Evolutionary conservation across 1,139 yeast species (phyloP).

Genomic region (Yarrowia galli): DNA sequence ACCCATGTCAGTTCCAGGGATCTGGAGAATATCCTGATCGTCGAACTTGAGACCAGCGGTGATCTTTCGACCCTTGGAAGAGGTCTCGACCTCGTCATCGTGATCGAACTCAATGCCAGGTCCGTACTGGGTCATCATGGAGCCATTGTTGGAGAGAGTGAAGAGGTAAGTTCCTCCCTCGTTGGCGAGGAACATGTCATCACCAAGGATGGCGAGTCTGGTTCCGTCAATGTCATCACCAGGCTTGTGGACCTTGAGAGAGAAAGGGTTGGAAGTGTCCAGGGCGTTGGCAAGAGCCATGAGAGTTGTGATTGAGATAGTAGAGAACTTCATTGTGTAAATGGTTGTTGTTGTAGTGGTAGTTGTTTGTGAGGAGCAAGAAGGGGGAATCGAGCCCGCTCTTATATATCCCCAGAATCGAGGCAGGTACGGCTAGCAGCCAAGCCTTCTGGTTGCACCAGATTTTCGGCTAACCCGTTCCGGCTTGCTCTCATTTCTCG

Average conservation of each 20-base stretch:
- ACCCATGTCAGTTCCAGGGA: slow-evolving; percentile 21
- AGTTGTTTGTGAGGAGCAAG: neutral
- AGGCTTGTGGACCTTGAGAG: slow-evolving; percentile 25
- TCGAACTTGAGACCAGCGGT: slow-evolving; percentile 8
- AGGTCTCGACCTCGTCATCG: slow-evolving; percentile 29
- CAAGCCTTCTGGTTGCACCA: slow-evolving; percentile 11
- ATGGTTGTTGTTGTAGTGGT: neutral
- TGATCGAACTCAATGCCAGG: slow-evolving; percentile 24
- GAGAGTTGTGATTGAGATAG: slow-evolving; percentile 12
- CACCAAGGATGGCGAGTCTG: slow-evolving; percentile 15
- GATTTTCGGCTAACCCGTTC: slow-evolving; percentile 5
- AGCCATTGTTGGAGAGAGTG: slow-evolving; percentile 29
- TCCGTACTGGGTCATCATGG: slow-evolving; percentile 19
- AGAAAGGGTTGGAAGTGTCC: slow-evolving; percentile 20
- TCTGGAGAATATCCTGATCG: slow-evolving; percentile 9
- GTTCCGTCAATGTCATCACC: slow-evolving; percentile 22
- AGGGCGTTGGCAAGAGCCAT: slow-evolving; percentile 31
- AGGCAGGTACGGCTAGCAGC: neutral
- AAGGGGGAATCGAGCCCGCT: neutral
- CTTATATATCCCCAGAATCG: slow-evolving; percentile 5
- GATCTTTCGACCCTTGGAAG: slow-evolving; percentile 17
- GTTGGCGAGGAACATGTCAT: slow-evolving; percentile 18
- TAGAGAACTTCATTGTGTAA: slow-evolving; percentile 16
- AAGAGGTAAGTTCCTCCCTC: slow-evolving; percentile 29
- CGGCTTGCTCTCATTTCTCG: slow-evolving; percentile 27